A percentile compares a stretch with the other conserved stretches of the same genome.
Conservation (phyloP, 805 yeast genomes). For the Blastobotrys terrestris region DNA sequence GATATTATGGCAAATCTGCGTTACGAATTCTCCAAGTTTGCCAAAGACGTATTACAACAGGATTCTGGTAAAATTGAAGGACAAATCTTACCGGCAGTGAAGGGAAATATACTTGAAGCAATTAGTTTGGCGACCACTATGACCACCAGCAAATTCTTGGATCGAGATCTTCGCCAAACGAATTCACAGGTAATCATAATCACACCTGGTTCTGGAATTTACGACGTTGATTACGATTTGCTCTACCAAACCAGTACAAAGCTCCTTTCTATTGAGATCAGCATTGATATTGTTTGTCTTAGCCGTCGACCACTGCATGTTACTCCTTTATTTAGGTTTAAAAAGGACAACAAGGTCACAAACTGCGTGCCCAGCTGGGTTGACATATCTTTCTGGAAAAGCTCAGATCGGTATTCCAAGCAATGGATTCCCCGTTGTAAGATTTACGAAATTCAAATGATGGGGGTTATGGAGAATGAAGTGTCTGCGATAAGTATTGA, state of each 20-base stretch:
- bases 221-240: slow-evolving; percentile 80
- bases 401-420: slow-evolving; percentile 38
- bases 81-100: slow-evolving; percentile 73
- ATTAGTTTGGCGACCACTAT: slow-evolving; percentile 76
- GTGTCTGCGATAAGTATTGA: slow-evolving; percentile 61
- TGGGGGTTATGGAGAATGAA: slow-evolving; percentile 95
- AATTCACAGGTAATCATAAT: slow-evolving; percentile 83
- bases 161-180: slow-evolving; percentile 82
- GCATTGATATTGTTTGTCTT: slow-evolving; percentile 82
- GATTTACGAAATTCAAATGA: slow-evolving; percentile 94
- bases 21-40: slow-evolving; percentile 76
- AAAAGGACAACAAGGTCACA: slow-evolving; percentile 17
- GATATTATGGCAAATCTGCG: slow-evolving; percentile 84
- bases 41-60: slow-evolving; percentile 56
- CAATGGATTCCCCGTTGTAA: slow-evolving; percentile 91
- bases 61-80: slow-evolving; percentile 47
- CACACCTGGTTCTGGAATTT: slow-evolving; percentile 90
- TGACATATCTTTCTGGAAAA: slow-evolving; percentile 86
- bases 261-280: slow-evolving; percentile 70
- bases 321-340: slow-evolving; percentile 78
- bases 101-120: slow-evolving; percentile 85
- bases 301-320: slow-evolving; percentile 89
- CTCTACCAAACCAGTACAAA: slow-evolving; percentile 69
- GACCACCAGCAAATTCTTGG: slow-evolving; percentile 69
- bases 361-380: slow-evolving; percentile 94